A percentile compares a stretch with the other conserved stretches of the same genome.
phyloP scores from a whole-genome alignment of 257 asterid genomes.

The Scutellaria minor region DNA sequence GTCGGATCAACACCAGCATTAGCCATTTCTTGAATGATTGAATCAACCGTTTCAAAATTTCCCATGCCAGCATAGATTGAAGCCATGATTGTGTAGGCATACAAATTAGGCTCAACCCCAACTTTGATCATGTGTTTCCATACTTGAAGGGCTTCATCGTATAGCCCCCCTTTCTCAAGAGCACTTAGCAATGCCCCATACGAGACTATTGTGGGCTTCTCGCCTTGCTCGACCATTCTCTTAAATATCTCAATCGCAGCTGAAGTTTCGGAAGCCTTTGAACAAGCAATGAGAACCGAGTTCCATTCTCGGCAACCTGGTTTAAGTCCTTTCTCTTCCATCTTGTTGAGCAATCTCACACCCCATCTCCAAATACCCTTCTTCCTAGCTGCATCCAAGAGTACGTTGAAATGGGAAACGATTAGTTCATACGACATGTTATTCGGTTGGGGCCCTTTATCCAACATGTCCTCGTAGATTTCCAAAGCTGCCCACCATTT shows the following conservation, averaged over 20 bases:
- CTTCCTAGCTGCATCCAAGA: conserved; percentile 74
- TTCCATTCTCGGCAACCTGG: conserved; percentile 90
- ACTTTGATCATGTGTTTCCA: conserved; percentile 89
- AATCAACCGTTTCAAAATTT: conserved; percentile 60
- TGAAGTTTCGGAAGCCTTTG: conserved; percentile 84
- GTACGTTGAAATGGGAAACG: conserved; percentile 76
- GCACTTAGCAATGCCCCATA: conserved; percentile 96
- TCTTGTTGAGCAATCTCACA: conserved; percentile 73
- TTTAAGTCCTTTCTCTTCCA: conserved; percentile 95
- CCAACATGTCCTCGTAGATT: conserved; percentile 87
- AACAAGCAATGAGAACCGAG: conserved; percentile 87
- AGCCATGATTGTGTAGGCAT: conserved; percentile 93
- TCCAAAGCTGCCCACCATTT: conserved; percentile 99
- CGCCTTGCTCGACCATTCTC: conserved; percentile 91
- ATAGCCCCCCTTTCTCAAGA: conserved; percentile 89
- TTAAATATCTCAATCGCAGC: conserved; percentile 82
- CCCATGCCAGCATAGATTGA: conserved; percentile 73
- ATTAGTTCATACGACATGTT: conserved; percentile 79
- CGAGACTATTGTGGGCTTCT: conserved; percentile 79
- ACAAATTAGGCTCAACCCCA: conserved; percentile 71
- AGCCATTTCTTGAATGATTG: conserved; percentile 68
- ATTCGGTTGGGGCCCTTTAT: conserved; percentile 86
- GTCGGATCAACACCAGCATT: conserved; percentile 66
- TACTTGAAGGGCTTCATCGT: conserved; percentile 78
- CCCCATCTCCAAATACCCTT: conserved; percentile 98